These are phyloP conservation scores for Hypoxylon crocopeplum DNA, from an alignment of 495 filamentous ascomycete species.

Conservation along the genomic window DNA sequence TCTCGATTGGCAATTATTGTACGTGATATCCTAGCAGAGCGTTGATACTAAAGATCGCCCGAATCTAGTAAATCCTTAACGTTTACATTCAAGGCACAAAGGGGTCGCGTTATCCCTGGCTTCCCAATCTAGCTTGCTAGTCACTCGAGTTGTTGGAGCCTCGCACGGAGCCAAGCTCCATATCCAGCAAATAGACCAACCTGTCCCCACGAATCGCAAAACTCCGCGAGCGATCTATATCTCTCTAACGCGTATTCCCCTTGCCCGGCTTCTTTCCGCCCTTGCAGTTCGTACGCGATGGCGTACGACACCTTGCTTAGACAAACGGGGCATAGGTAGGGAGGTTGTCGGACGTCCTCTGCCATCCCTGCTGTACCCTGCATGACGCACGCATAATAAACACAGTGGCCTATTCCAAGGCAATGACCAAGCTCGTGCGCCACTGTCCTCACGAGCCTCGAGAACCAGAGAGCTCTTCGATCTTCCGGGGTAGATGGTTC, in stretches of 20 bases:
- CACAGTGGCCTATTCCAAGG: conserved; percentile 68
- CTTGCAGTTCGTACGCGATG: conserved; percentile 25
- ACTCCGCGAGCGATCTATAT: conserved; percentile 51
- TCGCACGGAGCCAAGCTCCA: conserved; percentile 44
- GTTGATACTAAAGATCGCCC: no score
- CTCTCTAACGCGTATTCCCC: conserved; percentile 42
- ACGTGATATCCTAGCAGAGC: no score
- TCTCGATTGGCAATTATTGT: no score
- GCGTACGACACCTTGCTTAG: conserved; percentile 57
- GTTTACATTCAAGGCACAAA: no score
- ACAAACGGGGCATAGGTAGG: conserved; percentile 71
- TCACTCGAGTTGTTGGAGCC: conserved; percentile 11
- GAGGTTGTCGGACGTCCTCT: conserved; percentile 71
- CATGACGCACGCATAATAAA: conserved; percentile 75
- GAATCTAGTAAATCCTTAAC: no score
- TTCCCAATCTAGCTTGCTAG: neutral
- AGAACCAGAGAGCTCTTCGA: conserved; percentile 58
- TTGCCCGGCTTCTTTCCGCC: conserved; percentile 43
- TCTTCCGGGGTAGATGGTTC: conserved; percentile 9
- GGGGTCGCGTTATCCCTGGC: no score
- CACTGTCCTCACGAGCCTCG: conserved; percentile 62
- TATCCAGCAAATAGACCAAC: conserved; percentile 53
- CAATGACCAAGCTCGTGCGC: conserved; percentile 73
- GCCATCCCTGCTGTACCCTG: conserved; percentile 64
- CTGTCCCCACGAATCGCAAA: conserved; percentile 50